Base-by-base conservation (phyloP, 306 rosid species). In the Quercus dentata region DNA sequence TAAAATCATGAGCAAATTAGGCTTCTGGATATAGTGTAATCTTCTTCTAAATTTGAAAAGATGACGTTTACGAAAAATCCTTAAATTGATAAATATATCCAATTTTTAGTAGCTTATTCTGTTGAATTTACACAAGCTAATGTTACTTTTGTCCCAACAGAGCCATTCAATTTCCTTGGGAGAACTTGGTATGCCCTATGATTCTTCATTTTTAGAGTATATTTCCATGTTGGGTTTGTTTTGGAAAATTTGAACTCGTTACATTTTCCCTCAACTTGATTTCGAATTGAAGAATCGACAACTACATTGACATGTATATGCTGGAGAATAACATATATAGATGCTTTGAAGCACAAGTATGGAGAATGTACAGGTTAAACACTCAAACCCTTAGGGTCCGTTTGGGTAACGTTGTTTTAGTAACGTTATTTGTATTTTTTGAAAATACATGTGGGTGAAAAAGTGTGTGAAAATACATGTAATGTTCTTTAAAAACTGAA, bases 301-400 rank as follows among this genome's bases (percentile, higher is more conserved):
- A 70, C 71, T 78, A 9, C 73, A 38, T 38, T 38, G 46, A 38
- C 73, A 41, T 74, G 64, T 80, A 65, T 83, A 54, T 77, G 86
- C 92, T 91, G 98, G 90, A 85, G 97, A 84, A 93, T 91, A 79
- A 98, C 98, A 3, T 88, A 95, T 80, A 23, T 86, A 6, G 92
- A 91, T 85, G 99, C 99, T 80, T 49, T 93, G 87, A 95, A 90
- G 79, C 87, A 89, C 83, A 88, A 73, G 59, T 92, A 91, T 11
- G 90, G 91, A 62, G 79, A 89, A 70, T 91, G 98, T 86, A 97
- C 99, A 52, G 97, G 96, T 82, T 95, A 88, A 38, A 25, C 27
- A 25, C 27, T 25, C 27, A 25, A 25, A 93, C 85, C 98, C 97
- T 74, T 70, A 25, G 27, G 27, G 27, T 25, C 27, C 27, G 27